Percentiles rank a stretch among this genome's conserved stretches.
phyloP scores from a whole-genome alignment of 1,284 basidiomycete genomes.

The Rhodotorula mucilaginosa region DNA sequence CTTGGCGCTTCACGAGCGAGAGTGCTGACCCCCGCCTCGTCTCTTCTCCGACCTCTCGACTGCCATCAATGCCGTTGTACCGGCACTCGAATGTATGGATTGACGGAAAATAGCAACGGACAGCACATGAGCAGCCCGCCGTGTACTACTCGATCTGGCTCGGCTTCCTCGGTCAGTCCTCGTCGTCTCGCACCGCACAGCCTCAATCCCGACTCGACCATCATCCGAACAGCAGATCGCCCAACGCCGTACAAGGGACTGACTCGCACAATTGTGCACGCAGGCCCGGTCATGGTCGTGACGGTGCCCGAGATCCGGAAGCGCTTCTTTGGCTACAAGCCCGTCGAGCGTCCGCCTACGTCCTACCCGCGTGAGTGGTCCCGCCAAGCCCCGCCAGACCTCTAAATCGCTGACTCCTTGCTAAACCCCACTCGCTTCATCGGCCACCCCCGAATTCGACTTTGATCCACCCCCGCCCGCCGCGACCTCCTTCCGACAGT shows the following conservation, averaged over 20 bases:
- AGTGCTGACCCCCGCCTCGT: neutral
- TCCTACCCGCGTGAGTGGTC: constrained; percentile 75
- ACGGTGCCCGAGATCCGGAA: constrained; percentile 76
- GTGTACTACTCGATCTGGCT: constrained; percentile 83
- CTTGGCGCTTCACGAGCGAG: neutral
- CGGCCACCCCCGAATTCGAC: no score
- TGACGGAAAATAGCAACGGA: constrained; percentile 58
- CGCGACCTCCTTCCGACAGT: constrained; percentile 21
- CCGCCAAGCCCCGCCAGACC: no score
- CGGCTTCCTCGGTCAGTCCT: constrained; percentile 54
- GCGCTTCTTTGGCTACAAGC: constrained; percentile 65
- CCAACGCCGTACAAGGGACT: neutral
- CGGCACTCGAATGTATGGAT: neutral
- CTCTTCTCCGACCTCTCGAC: neutral
- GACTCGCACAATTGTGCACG: constrained; percentile 20
- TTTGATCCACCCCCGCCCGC: no score
- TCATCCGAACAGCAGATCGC: neutral
- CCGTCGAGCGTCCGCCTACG: constrained; percentile 71
- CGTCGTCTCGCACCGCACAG: neutral
- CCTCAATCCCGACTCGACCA: neutral
- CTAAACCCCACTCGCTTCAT: no score
- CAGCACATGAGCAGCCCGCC: constrained; percentile 87
- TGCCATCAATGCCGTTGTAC: neutral
- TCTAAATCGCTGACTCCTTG: no score
- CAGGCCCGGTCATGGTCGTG: constrained; percentile 73